phyloP scores from a whole-genome alignment of 1,139 yeast species.

The Dujonia santamariae region DNA sequence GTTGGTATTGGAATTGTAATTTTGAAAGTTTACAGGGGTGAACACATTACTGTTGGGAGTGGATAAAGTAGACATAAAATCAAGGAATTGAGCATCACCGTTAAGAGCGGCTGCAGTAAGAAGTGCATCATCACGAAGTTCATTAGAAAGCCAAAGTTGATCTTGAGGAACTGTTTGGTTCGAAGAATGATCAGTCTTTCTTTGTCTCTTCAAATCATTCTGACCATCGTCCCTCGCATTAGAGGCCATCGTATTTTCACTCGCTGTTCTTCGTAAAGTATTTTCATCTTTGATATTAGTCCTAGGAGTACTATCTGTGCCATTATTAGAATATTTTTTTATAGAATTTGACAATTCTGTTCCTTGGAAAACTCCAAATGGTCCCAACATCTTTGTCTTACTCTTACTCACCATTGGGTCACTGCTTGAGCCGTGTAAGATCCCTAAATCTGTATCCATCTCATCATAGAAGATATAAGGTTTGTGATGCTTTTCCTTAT shows the following conservation, averaged over 20 bases:
- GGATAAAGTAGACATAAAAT: constrained; percentile 41
- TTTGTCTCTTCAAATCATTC: not conserved
- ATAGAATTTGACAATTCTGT: too few relatives aligned
- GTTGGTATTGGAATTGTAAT: constrained; percentile 14
- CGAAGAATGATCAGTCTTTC: not conserved
- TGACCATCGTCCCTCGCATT: too few relatives aligned
- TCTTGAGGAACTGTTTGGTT: constrained; percentile 1
- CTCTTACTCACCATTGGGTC: constrained; percentile 29
- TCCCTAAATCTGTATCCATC: constrained; percentile 69
- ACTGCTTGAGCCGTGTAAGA: constrained; percentile 53
- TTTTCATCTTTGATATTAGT: too few relatives aligned
- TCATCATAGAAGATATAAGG: constrained; percentile 75
- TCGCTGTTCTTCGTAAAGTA: too few relatives aligned
- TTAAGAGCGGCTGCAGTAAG: constrained; percentile 72
- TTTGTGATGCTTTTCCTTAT: constrained; percentile 28
- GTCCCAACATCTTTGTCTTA: constrained; percentile 65
- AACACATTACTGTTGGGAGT: constrained; percentile 17
- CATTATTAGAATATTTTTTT: too few relatives aligned
- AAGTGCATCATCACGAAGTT: constrained; percentile 66
- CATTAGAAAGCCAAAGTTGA: constrained; percentile 60
- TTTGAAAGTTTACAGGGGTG: constrained; percentile 12
- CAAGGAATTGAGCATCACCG: constrained; percentile 58
- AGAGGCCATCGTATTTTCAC: too few relatives aligned
- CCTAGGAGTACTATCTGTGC: too few relatives aligned
- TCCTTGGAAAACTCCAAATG: constrained; percentile 92